phyloP scores from a whole-genome alignment of 2,329 filamentous ascomycete species.

The Cercospora brassicicola region DNA sequence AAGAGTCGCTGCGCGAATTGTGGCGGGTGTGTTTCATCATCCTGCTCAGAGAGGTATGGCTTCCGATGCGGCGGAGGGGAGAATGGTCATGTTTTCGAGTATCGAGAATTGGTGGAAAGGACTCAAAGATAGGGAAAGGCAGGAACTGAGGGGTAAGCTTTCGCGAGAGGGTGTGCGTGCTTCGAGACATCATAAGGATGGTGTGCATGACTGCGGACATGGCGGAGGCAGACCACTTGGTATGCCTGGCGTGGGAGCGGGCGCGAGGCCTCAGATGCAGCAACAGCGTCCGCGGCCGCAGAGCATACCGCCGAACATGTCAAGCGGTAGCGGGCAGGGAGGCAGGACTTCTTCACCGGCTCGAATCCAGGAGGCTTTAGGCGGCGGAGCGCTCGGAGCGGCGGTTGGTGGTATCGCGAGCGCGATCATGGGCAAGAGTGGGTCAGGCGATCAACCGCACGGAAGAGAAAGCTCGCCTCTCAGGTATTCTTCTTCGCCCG shows the following conservation, averaged over 20 bases:
- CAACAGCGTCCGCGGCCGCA: slow-evolving; percentile 42
- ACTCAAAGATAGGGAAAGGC: slow-evolving; percentile 61
- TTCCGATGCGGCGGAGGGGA: slow-evolving; percentile 68
- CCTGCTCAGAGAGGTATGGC: slow-evolving; percentile 51
- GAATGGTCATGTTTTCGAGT: slow-evolving; percentile 71
- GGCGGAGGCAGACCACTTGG: slow-evolving; percentile 78
- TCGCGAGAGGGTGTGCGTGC: slow-evolving; percentile 74
- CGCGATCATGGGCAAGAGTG: slow-evolving; percentile 39
- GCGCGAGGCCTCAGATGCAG: slow-evolving; percentile 46
- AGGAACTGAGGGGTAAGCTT: slow-evolving; percentile 71
- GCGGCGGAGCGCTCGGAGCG: slow-evolving; percentile 66
- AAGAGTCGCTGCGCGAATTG: slow-evolving; percentile 71
- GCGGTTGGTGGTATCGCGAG: slow-evolving; percentile 68
- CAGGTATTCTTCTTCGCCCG: not conserved
- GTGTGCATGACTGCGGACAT: slow-evolving; percentile 81
- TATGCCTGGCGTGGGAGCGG: slow-evolving; percentile 64
- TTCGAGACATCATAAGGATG: slow-evolving; percentile 82
- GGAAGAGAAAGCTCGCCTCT: slow-evolving; percentile 2
- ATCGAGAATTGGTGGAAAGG: slow-evolving; percentile 80
- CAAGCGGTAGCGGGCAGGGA: slow-evolving; percentile 22
- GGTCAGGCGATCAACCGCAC: not conserved
- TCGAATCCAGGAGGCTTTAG: slow-evolving; percentile 57
- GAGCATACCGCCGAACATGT: slow-evolving; percentile 40
- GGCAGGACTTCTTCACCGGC: slow-evolving; percentile 34
- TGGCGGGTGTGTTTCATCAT: slow-evolving; percentile 81